Evolutionary conservation across 2,329 filamentous ascomycete species (phyloP), one percentile per base, ranked within the genome.

Genomic region (Clonostachys solani): DNA sequence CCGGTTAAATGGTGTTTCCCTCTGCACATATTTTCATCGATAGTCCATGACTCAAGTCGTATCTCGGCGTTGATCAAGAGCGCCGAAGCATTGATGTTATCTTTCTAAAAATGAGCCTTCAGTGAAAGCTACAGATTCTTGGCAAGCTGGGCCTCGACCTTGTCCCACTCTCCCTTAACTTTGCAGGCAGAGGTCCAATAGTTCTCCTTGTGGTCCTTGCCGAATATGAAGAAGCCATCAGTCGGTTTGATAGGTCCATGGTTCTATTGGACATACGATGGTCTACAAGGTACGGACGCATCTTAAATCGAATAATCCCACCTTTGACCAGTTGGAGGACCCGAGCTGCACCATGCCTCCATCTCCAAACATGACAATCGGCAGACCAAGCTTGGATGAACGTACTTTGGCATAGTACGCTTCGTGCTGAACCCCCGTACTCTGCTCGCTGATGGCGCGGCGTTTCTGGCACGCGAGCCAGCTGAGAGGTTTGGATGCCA

Each of bases 381-480:
- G 40, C 7, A 42, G 40, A 18, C 40, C 40, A 12, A 18, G 13
- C 13, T 8, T 42, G 13, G 40, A 42, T 15, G 40, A 15, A 18
- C 40, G 40, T 5, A 42, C 40, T 18, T 16, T 42, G 40, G 40
- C 40, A 29, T 52, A 55, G 53, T 58, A 67, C 19, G 60, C 69
- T 48, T 67, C 62, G 42, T 64, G 51, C 54, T 69, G 66, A 3
- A 47, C 53, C 3, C 58, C 52, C 3, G 64, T 63, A 15, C 60
- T 60, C 42, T 61, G 64, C 49, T 60, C 56, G 17, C 49, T 50
- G 47, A 68, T 62, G 9, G 57, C 49, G 2, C 49, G 48, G 12
- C 64, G 59, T 17, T 67, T 56, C 29, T 53, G 40, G 5, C 43
- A 46, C 2, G 61, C 64, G 3, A 56, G 49, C 29, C 52, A 54